Base-by-base conservation (phyloP, 2,329 filamentous ascomycete species). In the Aspergillus ruber region DNA sequence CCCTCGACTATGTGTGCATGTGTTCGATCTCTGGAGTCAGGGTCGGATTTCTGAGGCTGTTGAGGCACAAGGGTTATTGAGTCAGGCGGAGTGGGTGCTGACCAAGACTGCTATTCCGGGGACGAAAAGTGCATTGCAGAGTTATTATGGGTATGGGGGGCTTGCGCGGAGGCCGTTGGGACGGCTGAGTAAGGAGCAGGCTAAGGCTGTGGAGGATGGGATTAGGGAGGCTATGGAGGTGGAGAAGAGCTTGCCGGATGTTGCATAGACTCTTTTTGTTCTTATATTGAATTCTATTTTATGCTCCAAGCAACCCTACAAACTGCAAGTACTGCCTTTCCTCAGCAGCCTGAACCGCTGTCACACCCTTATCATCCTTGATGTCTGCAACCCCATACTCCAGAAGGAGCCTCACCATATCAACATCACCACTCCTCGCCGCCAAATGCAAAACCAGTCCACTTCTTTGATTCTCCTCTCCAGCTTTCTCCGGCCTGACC, bases 41-140 rank as follows among this genome's bases (percentile, higher is more conserved):
- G 88, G 88, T 47, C 85, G 86, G 72, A 79, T 77, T 51, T 83
- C 88, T 25, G 87, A 94, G 73, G 86, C 88, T 4, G 80, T 85
- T 52, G 80, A 79, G 57, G 75, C 90, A 56, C 89, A 95, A 65
- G 85, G 86, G 72, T 71, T 84, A 15, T 78, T 94, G 52, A 84
- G 84, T 62, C 82, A 81, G 64, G 86, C 84, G 38, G 89, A 94
- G 67, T 94, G 88, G 88, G 84, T 87, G 38, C 74, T 93, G 50
- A 93, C 88, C 51, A 93, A 90, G 75, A 75, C 85, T 0, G 86
- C 86, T 47, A 89, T 94, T 57, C 86, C 88, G 1, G 88, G 88
- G 13, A 94, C 89, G 20, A 94, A 95, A 78, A 81, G 82, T 57
- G 88, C 87, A 20, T 86, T 94, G 56, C 84, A 93, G 74, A 82